These are phyloP conservation scores for Xylaria palmicola DNA, from an alignment of 495 filamentous ascomycete genomes.

Conservation along the genomic window DNA sequence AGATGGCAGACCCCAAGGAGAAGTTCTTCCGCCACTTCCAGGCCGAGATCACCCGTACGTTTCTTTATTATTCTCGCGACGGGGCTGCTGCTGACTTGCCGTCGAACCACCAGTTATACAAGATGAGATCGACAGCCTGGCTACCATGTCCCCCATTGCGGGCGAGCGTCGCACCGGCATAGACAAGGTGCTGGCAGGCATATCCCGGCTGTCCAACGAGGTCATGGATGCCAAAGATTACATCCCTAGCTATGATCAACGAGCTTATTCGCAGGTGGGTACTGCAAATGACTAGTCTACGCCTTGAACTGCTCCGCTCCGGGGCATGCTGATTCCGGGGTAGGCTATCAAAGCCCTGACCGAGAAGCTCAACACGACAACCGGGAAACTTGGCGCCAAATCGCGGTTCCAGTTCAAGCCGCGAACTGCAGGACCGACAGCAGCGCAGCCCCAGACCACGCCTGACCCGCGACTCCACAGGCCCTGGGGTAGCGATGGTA, in stretches of 20 bases:
- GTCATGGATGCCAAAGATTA: conserved; percentile 46
- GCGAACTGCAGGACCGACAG: conserved; percentile 18
- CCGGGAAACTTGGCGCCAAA: conserved; percentile 40
- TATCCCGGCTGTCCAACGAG: conserved; percentile 43
- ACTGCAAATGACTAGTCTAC: background rate
- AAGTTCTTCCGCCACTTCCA: conserved; percentile 80
- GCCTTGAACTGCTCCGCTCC: background rate
- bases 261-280: conserved; percentile 39
- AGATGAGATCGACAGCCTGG: conserved; percentile 40
- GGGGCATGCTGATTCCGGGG: conserved; percentile 13
- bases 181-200: conserved; percentile 42
- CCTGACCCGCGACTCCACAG: conserved; percentile 17
- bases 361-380: conserved; percentile 43
- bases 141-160: conserved; percentile 32
- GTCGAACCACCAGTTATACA: conserved; percentile 34
- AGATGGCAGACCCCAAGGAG: conserved; percentile 57
- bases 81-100: background rate
- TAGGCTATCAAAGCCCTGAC: conserved; percentile 42
- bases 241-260: conserved; percentile 47
- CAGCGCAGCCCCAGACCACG: conserved; percentile 9
- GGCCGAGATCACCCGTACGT: conserved; percentile 64
- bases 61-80: background rate
- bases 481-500: conserved; percentile 21
- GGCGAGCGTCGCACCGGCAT: conserved; percentile 48
- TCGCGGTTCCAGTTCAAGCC: conserved; percentile 49